Evolutionary conservation across 805 yeast species (phyloP).

Genomic region (Lipomyces chichibuensis): DNA sequence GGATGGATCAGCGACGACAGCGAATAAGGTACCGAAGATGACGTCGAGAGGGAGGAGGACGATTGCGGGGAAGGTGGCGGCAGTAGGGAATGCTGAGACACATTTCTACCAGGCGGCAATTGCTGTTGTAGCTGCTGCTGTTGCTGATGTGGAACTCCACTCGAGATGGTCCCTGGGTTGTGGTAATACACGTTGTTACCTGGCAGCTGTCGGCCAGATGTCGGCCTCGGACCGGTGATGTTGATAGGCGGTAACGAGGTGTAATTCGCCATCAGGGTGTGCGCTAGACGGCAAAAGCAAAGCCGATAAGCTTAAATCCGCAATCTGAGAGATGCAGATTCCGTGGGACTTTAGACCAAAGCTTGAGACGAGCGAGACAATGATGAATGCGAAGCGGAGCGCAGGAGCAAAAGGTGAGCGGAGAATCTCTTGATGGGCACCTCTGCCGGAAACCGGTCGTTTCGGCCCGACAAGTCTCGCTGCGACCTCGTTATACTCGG

Average conservation of each 20-base stretch:
- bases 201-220: not conserved
- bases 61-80: not conserved
- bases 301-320: not conserved
- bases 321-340: not conserved
- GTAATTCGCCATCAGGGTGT: not conserved
- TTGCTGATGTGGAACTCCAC: not conserved
- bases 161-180: not conserved
- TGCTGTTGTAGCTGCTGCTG: not conserved
- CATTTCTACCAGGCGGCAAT: not conserved
- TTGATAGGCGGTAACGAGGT: constrained; percentile 1
- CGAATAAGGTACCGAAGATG: constrained; percentile 1
- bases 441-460: not conserved
- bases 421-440: not conserved
- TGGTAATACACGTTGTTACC: not conserved
- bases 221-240: not conserved
- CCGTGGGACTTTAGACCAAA: not conserved
- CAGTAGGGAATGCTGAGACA: not conserved
- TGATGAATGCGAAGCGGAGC: not conserved
- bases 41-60: not conserved
- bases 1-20: constrained; percentile 6
- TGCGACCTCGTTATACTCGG: not conserved
- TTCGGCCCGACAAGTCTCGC: not conserved
- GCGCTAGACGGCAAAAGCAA: not conserved
- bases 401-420: too few species aligned
- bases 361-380: not conserved